Evolutionary conservation across 768 basidiomycete species (phyloP).

Genomic region (Tylopilus rubrobrunneus): DNA sequence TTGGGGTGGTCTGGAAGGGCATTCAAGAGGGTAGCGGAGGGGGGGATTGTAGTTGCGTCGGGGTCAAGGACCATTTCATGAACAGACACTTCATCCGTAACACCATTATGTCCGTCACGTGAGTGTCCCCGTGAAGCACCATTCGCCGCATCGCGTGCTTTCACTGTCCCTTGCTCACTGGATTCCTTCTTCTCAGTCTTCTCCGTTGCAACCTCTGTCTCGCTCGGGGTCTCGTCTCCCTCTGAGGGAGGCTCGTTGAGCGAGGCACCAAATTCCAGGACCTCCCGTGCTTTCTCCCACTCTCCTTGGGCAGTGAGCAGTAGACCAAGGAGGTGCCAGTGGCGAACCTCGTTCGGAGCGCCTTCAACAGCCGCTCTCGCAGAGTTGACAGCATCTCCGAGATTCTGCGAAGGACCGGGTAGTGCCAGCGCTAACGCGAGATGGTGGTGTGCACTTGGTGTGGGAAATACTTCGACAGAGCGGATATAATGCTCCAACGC

Average conservation of each 20-base stretch:
- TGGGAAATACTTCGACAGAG: constrained; percentile 47
- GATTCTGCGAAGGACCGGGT: constrained; percentile 57
- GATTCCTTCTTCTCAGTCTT: constrained; percentile 4
- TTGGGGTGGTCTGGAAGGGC: constrained; percentile 45
- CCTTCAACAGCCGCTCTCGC: constrained; percentile 73
- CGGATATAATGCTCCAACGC: constrained; percentile 49
- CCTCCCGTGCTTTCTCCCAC: constrained; percentile 71
- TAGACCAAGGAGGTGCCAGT: constrained; percentile 90
- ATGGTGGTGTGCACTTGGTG: constrained; percentile 66
- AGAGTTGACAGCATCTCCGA: constrained; percentile 62
- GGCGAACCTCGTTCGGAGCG: constrained; percentile 58
- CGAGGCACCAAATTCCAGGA: constrained; percentile 73
- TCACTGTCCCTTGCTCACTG: not conserved
- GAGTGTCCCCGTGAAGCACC: not conserved
- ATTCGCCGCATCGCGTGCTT: constrained; percentile 15
- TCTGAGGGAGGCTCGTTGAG: constrained; percentile 43
- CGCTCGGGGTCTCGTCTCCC: constrained; percentile 32
- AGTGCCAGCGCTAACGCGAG: constrained; percentile 73
- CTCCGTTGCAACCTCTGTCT: constrained; percentile 14
- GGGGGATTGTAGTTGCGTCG: constrained; percentile 34
- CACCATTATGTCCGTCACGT: not conserved
- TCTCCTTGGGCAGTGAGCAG: constrained; percentile 75
- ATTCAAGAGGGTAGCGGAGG: constrained; percentile 40
- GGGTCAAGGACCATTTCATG: constrained; percentile 29
- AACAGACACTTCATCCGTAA: constrained; percentile 4